Base-by-base conservation (phyloP, 352 stramenopile species). In the Globisporangium abappressorium region DNA sequence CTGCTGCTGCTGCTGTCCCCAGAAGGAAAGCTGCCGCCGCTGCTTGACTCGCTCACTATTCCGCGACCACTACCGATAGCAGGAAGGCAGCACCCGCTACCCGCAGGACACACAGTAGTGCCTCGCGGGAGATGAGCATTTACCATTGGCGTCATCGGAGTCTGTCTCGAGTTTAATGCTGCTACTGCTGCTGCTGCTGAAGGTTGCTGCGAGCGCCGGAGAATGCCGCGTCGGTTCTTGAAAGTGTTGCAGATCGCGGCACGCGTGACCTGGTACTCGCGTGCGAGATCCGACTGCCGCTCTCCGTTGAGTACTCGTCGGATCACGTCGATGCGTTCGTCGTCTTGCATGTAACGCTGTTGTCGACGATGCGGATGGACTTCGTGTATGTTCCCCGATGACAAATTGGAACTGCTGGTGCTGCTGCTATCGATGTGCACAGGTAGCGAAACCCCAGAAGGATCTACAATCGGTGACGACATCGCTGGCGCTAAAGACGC, bases 221-320 rank as follows among this genome's bases (percentile, higher is more conserved):
- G 33, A 0, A 89, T 80, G 6, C 72, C 68, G 24, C 83, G 73
- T 6, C 82, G 67, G 55, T 90, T 79, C 68, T 90, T 90, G 70
- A 84, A 79, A 26, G 84, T 66, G 62, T 90, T 90, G 64, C 80
- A 87, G 41, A 90, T 90, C 18, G 80, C 78, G 0, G 82, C 78
- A 14, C 82, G 82, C 53, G 74, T 89, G 38, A 90, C 80, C n/a
- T 79, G 68, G 59, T 84, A 90, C 63, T 90, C 83, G 68, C 87
- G 89, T 14, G 83, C 80, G 2, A 90, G 72, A n/a, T 74, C 75
- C 0, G 83, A 77, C 33, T 90, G 80, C 60, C 88, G 87, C 69
- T 91, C 83, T 7, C 82, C 82, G 6, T 75, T 76, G 12, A 77
- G 66, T 22, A 89, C 76, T 0, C 82, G 76, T 5, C 47, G 43